Conservation (phyloP, 1,139 yeast genomes). For the Spencermartinsiella ligniputridi region DNA sequence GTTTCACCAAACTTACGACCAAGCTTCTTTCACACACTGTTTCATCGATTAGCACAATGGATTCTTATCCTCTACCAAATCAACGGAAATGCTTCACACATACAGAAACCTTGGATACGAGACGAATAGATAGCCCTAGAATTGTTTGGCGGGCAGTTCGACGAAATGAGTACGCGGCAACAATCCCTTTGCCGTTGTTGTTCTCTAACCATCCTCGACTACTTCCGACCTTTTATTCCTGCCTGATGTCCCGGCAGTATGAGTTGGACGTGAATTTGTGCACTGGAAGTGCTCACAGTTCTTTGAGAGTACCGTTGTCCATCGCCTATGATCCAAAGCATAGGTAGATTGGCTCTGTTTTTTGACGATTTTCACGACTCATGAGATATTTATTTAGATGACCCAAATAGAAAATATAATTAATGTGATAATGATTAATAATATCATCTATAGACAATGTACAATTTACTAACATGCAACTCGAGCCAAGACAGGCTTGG, state of each 20-base stretch:
- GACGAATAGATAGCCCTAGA: not conserved
- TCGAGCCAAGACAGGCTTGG: slow-evolving; percentile 17
- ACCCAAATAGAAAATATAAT: too few species aligned
- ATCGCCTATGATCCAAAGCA: slow-evolving; percentile 1
- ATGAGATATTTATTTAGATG: too few species aligned
- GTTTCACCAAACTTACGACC: slow-evolving; percentile 3
- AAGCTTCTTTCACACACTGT: slow-evolving; percentile 6
- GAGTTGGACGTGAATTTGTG: slow-evolving; percentile 8
- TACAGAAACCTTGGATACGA: not conserved
- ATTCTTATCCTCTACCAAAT: not conserved
- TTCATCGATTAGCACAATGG: not conserved
- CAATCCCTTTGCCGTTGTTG: not conserved
- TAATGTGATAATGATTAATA: too few species aligned
- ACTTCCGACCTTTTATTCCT: slow-evolving; percentile 12
- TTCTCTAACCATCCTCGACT: slow-evolving; percentile 6
- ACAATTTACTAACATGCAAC: too few species aligned
- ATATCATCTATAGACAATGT: too few species aligned
- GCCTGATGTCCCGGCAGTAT: slow-evolving; percentile 14
- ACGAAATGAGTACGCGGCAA: not conserved
- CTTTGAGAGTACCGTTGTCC: not conserved
- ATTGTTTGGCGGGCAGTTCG: not conserved
- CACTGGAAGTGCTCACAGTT: not conserved
- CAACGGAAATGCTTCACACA: not conserved
- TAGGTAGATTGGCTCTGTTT: not conserved
- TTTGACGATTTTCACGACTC: not conserved